Base-by-base conservation (phyloP, 176 grass and related monocot genomes). In the Eleusine coracana region DNA sequence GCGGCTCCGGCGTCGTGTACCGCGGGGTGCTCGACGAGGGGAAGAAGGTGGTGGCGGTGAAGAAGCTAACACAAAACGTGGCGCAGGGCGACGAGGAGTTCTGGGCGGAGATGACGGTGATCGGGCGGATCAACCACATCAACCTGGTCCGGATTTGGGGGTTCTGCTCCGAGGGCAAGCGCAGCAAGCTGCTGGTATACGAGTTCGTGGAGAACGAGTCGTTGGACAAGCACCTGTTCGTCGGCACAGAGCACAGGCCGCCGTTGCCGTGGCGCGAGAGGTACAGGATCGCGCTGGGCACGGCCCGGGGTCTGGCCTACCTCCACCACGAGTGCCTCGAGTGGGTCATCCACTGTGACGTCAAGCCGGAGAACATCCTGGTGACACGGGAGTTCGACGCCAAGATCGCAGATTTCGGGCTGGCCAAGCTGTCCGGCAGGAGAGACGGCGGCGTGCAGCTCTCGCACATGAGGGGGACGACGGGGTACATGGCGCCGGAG, bases 291-390 rank as follows among this genome's bases (percentile, higher is more conserved):
- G 93, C 90, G 10, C 9, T 92, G 31, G 93, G 93, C 56, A 58
- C 51, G 5, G 93, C 93, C 4, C 86, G 80, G 42, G 93, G 93
- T 1, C 70, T 96, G 2, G 90, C 90, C 3, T 96, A 96, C 81
- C 90, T 96, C 21, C 93, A 96, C 76, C 86, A 92, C 23, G 93
- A 92, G 36, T 96, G 93, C 45, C 80, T 92, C 20, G 93, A 95
- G 61, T 96, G 93, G 93, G 70, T 96, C 10, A 84, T 96, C 54
- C 93, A 96, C 71, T 96, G 93, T 39, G 90, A 96, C 70, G 75
- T 96, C 14, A 96, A 96, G 74, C 93, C 93, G 0, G 93, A 96
- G 67, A 96, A 96, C 73, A 92, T 96, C 44, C 86, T 96, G 14
- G 20, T 96, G 18, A 77, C 59, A 21, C 54, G 80, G 5, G 85